Base-by-base conservation (phyloP, 495 filamentous ascomycete species). In the Penicillium herquei region DNA sequence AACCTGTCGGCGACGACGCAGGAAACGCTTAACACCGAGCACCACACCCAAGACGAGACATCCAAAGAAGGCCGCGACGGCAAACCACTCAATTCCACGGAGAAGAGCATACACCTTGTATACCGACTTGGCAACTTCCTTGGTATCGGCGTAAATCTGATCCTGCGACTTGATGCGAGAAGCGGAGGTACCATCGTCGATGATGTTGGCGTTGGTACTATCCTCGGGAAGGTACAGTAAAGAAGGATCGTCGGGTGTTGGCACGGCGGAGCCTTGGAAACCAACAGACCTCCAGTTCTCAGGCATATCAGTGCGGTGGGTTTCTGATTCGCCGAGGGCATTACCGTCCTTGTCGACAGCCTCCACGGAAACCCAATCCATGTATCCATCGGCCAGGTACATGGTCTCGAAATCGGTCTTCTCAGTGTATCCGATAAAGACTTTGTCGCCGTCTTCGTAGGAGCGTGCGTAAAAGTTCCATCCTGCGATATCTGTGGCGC, bases 291-390 rank as follows among this genome's bases (percentile, higher is more conserved):
- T 44, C 63, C 63, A 66, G 42, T 57, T 33, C 21, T 39, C 39
- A n/a, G 64, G 64, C 9, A 17, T 30, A 2, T 57, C 39, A n/a
- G 55, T 52, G 7, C 64, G 64, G 8, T 57, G 48, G 16, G 55
- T 30, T 18, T 18, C 34, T 3, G 64, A 64, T 8, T 14, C 47
- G 7, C 61, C 56, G 7, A 67, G 37, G 16, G 57, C 56, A 16
- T 54, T 51, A 26, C 51, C 54, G 5, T 62, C 35, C 12, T 7
- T 14, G 33, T 71, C 63, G 1, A 73, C 31, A 9, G 65, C 70
- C 26, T 65, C 84, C 87, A 7, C 90, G 81, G 6, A 68, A 54
- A 55, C 55, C 61, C 64, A 70, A 55, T 75, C 70, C 49, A 73
- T 53, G 34, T 61, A 71, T 1, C 69, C 72, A 0, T 53, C 33